Evolutionary conservation across 257 asterid species (phyloP), one percentile per base, ranked within the genome.

Genomic region (Vinca minor): DNA sequence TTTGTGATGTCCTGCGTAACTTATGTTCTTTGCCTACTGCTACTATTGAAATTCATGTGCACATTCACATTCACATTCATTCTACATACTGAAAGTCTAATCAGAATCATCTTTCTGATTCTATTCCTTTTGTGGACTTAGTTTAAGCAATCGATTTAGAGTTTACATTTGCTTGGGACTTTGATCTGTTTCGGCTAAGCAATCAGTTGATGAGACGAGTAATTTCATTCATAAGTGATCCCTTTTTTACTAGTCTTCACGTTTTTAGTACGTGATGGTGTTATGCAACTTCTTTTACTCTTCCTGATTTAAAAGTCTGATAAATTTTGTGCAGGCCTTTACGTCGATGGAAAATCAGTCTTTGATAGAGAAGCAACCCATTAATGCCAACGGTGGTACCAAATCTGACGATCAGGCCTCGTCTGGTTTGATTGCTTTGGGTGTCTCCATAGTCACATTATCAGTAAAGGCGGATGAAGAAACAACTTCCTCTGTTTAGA

Each of bases 291-390:
- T 21, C 3, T 39, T 4, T 15, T 44, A 66, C n/a, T 48, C 39
- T 38, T 68, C 48, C 8, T 47, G 61, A 59, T 50, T 54, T 55
- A 64, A 57, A 42, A 63, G 17, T 58, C 3, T 50, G 25, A 35
- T 23, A 20, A 60, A 8, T 38, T 36, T 47, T 68, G 28, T 56
- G 46, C 88, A 89, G 96, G 81, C 56, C 70, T 64, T 69, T 48
- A 66, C 15, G 47, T 71, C 73, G 20, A 36, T 62, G 21, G 80
- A 81, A 72, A 65, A 59, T 64, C 79, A 69, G 60, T 35, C 65
- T 59, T 42, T 64, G 54, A 76, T 73, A 73, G 79, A 66, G 65
- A 68, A 80, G 71, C 74, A 70, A 78, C 54, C 69, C 68, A 73
- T 53, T 42, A 81, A 76, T 71, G 81, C 78, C 49, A 59, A 64